These are phyloP conservation scores for Sophora flavescens DNA, from an alignment of 306 rosid genomes.

Conservation along the genomic window DNA sequence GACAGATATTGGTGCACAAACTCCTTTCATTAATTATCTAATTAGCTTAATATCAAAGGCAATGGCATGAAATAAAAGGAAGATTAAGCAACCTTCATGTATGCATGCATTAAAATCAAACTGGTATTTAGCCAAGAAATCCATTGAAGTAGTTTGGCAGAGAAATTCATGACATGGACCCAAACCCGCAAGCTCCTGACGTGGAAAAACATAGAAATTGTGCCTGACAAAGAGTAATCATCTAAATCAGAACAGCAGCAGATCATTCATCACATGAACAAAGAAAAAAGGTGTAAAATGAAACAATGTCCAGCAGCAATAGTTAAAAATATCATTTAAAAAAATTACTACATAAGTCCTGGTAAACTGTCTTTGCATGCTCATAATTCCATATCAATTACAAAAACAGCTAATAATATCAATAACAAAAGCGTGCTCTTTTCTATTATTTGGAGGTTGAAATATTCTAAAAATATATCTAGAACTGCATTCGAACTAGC, in stretches of 20 bases:
- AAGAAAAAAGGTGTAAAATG: slow-evolving; percentile 13
- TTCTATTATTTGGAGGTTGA: slow-evolving; percentile 3
- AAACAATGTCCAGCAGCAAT: slow-evolving; percentile 29
- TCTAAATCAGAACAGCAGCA: slow-evolving; percentile 44
- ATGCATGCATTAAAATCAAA: slow-evolving; percentile 91
- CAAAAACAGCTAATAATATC: neutral
- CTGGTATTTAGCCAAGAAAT: slow-evolving; percentile 90
- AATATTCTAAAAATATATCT: neutral
- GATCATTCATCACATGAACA: slow-evolving; percentile 23
- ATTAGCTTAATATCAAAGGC: slow-evolving; percentile 4
- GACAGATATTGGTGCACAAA: slow-evolving; percentile 14
- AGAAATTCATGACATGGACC: slow-evolving; percentile 76
- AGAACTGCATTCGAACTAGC: slow-evolving; percentile 16
- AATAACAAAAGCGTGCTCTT: neutral
- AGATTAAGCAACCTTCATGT: slow-evolving; percentile 72
- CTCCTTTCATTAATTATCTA: slow-evolving; percentile 38
- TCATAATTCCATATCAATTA: slow-evolving; percentile 24
- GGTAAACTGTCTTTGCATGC: slow-evolving; percentile 3
- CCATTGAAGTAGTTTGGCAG: slow-evolving; percentile 89
- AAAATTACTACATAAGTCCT: neutral
- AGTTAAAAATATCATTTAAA: neutral
- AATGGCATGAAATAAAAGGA: slow-evolving; percentile 38
- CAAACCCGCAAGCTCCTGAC: slow-evolving; percentile 65
- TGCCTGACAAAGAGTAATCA: slow-evolving; percentile 60
- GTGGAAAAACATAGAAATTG: slow-evolving; percentile 91